These are phyloP conservation scores for Podila epicladia DNA, from an alignment of 192 early-diverging fungal species.

Conservation along the genomic window DNA sequence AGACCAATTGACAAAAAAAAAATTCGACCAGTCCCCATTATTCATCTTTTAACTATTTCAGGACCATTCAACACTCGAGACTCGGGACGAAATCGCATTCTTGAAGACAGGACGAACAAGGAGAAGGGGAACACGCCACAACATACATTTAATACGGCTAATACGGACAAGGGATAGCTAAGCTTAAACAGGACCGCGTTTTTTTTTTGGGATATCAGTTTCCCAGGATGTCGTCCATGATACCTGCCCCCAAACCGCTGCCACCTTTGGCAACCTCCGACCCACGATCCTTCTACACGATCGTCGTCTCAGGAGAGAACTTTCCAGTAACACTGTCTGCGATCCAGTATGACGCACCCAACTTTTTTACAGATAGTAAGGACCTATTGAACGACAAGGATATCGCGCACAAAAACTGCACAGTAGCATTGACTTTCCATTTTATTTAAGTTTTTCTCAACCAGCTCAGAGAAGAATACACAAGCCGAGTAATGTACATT, in stretches of 20 bases:
- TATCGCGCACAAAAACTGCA: not conserved
- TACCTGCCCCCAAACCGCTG: slow-evolving; percentile 30
- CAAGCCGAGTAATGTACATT: slow-evolving; percentile 52
- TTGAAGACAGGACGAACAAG: too few species aligned
- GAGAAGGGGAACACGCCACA: too few species aligned
- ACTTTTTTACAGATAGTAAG: slow-evolving; percentile 55
- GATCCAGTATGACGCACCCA: slow-evolving; percentile 56
- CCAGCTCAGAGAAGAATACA: slow-evolving; percentile 27
- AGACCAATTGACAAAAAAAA: too few species aligned
- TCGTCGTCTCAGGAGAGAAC: slow-evolving; percentile 39
- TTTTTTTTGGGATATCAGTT: not conserved
- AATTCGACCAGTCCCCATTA: too few species aligned
- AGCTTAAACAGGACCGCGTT: not conserved
- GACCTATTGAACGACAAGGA: not conserved
- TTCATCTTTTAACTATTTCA: too few species aligned
- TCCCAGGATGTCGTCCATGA: slow-evolving; percentile 12
- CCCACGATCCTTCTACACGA: slow-evolving; percentile 35
- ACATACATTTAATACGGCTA: too few species aligned
- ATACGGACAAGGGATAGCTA: not conserved
- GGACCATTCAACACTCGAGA: too few species aligned
- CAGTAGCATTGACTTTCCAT: not conserved
- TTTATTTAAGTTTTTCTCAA: slow-evolving; percentile 30
- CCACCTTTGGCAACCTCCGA: slow-evolving; percentile 30
- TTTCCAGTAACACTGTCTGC: slow-evolving; percentile 28
- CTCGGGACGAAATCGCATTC: too few species aligned